Evolutionary conservation across 108 stramenopile genomes (phyloP).

Genomic region (Chaetoceros muelleri): DNA sequence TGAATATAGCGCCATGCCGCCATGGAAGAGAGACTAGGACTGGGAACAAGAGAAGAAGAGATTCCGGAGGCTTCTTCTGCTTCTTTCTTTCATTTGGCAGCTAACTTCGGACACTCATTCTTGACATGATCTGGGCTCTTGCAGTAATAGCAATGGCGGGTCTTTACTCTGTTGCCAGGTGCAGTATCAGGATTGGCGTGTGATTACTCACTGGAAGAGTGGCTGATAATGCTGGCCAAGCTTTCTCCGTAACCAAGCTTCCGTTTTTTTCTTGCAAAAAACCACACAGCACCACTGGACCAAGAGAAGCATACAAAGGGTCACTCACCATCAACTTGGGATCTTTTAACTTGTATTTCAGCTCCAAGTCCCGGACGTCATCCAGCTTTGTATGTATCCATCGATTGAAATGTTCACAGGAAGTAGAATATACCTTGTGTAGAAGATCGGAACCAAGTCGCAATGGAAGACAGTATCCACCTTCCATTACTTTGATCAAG

Average conservation of each 20-base stretch:
- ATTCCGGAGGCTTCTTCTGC: not conserved
- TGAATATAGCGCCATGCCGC: not conserved
- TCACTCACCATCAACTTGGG: not conserved
- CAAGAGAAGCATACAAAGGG: not conserved
- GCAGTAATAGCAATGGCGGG: not conserved
- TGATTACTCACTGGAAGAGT: too few relatives aligned
- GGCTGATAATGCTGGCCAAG: too few relatives aligned
- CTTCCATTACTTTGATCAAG: slow-evolving; percentile 1
- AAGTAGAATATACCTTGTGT: not conserved
- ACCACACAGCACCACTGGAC: not conserved
- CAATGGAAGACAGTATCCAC: not conserved
- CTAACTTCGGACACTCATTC: not conserved
- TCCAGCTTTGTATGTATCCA: not conserved
- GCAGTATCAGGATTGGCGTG: too few relatives aligned
- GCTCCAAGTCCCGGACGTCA: not conserved
- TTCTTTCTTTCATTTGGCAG: not conserved
- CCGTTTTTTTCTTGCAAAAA: not conserved
- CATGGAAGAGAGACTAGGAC: not conserved
- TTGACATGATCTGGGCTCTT: not conserved
- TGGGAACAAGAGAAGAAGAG: not conserved
- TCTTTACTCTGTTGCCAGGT: too few relatives aligned
- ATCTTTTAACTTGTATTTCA: not conserved
- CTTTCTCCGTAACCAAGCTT: not conserved
- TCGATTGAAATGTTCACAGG: slow-evolving; percentile 1
- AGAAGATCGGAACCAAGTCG: not conserved